Percentiles rank a stretch among this genome's conserved stretches.
Evolutionary conservation across 2,329 filamentous ascomycete genomes (phyloP).

Genomic region (Neofusicoccum cordaticola): DNA sequence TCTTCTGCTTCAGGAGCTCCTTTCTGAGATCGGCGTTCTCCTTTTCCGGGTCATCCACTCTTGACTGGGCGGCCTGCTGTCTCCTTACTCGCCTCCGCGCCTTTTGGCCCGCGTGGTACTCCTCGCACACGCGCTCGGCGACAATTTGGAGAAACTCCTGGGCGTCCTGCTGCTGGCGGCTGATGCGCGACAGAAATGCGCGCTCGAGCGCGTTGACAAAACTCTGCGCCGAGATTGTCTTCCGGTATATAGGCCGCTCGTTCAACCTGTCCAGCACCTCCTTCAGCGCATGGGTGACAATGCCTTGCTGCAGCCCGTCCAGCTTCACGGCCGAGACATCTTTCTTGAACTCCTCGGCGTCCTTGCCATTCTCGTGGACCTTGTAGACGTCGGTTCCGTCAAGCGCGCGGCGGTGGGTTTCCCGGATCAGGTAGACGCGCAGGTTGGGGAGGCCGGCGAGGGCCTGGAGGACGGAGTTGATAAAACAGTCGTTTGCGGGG

Average conservation of each 20-base stretch:
- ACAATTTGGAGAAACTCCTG: conserved; percentile 96
- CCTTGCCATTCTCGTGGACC: conserved; percentile 51
- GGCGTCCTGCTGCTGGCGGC: conserved; percentile 91
- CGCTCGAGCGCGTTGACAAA: conserved; percentile 82
- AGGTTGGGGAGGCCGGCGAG: conserved; percentile 87
- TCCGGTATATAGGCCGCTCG: conserved; percentile 87
- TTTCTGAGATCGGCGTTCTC: conserved; percentile 20
- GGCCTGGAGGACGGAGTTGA: conserved; percentile 93
- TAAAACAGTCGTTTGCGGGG: conserved; percentile 77
- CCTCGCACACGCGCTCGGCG: conserved; percentile 85
- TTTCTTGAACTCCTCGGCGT: conserved; percentile 39
- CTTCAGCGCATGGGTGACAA: conserved; percentile 85
- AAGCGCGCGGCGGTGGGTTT: conserved; percentile 78
- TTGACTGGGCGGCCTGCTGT: conserved; percentile 14
- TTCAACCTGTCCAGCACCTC: conserved; percentile 90
- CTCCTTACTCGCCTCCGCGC: conserved; percentile 59
- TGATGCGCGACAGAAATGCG: conserved; percentile 87
- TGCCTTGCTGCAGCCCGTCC: conserved; percentile 68
- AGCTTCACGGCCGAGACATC: conserved; percentile 48
- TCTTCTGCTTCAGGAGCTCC: conserved; percentile 23
- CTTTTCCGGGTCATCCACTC: conserved; percentile 26
- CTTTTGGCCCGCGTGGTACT: conserved; percentile 81
- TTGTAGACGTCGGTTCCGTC: conserved; percentile 76
- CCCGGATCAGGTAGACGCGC: conserved; percentile 85
- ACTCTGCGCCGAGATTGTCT: conserved; percentile 82